A percentile compares a stretch with the other conserved stretches of the same genome.
Evolutionary conservation across 225 moss, liverwort and hornwort genomes (phyloP).

Genomic region (Neckera pumila): DNA sequence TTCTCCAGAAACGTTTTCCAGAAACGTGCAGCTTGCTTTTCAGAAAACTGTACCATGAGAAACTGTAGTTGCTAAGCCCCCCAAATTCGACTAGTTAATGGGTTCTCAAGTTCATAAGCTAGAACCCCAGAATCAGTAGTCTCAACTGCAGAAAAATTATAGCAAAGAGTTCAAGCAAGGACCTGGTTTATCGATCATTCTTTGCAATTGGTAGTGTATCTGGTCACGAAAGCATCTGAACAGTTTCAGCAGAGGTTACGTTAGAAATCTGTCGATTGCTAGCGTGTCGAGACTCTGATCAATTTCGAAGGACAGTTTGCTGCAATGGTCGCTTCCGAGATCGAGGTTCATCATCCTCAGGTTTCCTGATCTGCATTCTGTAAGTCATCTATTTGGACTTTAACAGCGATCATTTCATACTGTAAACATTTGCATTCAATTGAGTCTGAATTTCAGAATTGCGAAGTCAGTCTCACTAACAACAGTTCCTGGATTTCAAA

Average conservation of each 20-base stretch:
- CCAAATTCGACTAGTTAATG: neutral
- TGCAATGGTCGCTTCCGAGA: neutral
- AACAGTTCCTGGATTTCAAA: neutral
- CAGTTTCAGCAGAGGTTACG: neutral
- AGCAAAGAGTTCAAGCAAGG: neutral
- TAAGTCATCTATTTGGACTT: neutral
- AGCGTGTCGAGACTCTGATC: neutral
- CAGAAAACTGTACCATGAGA: neutral
- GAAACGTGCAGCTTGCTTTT: neutral
- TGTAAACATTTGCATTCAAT: neutral
- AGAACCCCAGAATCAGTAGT: neutral
- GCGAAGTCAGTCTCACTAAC: neutral
- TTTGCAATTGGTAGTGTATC: neutral
- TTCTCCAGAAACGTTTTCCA: neutral
- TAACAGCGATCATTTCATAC: too few species aligned
- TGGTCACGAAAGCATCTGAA: neutral
- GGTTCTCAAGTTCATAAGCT: neutral
- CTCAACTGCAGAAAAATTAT: too few species aligned
- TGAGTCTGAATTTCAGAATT: neutral
- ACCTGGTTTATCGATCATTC: neutral
- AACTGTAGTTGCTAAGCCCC: neutral
- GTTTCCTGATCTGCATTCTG: neutral
- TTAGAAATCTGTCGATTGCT: neutral
- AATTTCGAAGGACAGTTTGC: neutral
- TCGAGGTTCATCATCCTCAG: neutral